Evolutionary conservation across 106 monocot species (phyloP).

Genomic region (Allium sativum): DNA sequence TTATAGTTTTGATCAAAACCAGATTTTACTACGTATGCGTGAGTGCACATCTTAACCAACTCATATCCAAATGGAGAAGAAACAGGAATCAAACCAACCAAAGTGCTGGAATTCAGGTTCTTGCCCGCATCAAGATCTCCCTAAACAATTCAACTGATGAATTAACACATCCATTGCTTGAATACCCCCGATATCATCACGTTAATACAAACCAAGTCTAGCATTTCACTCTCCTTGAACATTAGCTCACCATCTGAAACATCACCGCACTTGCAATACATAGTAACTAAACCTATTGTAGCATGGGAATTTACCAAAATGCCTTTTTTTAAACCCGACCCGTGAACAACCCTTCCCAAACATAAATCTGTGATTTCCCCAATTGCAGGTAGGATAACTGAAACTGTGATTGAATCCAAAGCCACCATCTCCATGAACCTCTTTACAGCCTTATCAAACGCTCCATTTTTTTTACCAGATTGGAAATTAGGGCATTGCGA

Average conservation of each 20-base stretch:
- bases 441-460: conserved; percentile 14
- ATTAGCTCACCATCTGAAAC: conserved; percentile 18
- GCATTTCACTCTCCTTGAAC: conserved; percentile 21
- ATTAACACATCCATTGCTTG: conserved; percentile 21
- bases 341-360: conserved; percentile 35
- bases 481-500: conserved; percentile 61
- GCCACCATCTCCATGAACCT: conserved; percentile 27
- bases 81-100: conserved; percentile 64
- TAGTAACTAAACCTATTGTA: conserved; percentile 53
- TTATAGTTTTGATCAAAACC: conserved; percentile 33
- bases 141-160: conserved; percentile 37
- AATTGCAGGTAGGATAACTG: conserved; percentile 39
- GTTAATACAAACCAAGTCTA: conserved; percentile 54
- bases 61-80: conserved; percentile 44
- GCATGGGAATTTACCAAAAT: conserved; percentile 24
- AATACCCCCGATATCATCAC: conserved; percentile 69
- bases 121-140: conserved; percentile 18
- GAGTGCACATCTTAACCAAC: conserved; percentile 25
- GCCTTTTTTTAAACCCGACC: conserved; percentile 34
- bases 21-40: conserved; percentile 38
- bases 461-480: conserved; percentile 23
- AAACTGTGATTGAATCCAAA: conserved; percentile 44
- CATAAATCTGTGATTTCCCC: conserved; percentile 34
- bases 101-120: conserved; percentile 44
- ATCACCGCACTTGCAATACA: conserved; percentile 64